Evolutionary conservation across 2,329 filamentous ascomycete genomes (phyloP).

Genomic region (Aureobasidium sp.): DNA sequence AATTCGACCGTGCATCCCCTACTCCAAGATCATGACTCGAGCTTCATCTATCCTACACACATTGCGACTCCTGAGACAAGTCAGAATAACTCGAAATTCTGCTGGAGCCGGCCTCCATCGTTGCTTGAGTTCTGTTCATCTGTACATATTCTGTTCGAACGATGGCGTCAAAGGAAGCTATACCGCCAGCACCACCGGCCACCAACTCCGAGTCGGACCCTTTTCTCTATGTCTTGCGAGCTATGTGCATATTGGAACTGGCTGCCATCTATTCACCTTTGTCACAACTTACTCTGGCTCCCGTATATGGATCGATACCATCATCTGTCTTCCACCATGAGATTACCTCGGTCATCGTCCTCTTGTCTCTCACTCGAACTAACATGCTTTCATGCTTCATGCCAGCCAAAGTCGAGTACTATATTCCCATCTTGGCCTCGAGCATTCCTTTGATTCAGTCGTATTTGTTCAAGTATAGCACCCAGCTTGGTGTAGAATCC

Average conservation of each 20-base stretch:
- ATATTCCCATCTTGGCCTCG: conserved; percentile 67
- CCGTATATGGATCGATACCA: conserved; percentile 82
- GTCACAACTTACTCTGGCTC: conserved; percentile 70
- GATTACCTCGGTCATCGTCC: conserved; percentile 27
- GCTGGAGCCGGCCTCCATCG: not conserved
- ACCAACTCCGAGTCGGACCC: not conserved
- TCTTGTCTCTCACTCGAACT: conserved; percentile 1
- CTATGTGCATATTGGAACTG: conserved; percentile 37
- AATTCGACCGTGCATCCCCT: not conserved
- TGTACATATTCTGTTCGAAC: not conserved
- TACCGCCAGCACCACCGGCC: not conserved
- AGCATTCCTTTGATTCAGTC: conserved; percentile 69
- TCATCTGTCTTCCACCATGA: conserved; percentile 66
- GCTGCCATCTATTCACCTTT: conserved; percentile 61
- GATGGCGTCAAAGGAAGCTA: not conserved
- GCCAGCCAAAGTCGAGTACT: conserved; percentile 32
- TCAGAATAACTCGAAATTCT: not conserved
- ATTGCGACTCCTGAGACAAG: not conserved
- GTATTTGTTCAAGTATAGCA: conserved; percentile 61
- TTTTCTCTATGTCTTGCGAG: conserved; percentile 28
- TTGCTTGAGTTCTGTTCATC: not conserved
- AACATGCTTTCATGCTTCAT: not conserved
- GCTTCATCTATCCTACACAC: conserved; percentile 6
- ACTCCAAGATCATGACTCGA: conserved; percentile 7
- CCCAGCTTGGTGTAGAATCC: conserved; percentile 56